These are phyloP conservation scores for Pisolithus marmoratus DNA, from an alignment of 768 basidiomycete species.

Conservation along the genomic window DNA sequence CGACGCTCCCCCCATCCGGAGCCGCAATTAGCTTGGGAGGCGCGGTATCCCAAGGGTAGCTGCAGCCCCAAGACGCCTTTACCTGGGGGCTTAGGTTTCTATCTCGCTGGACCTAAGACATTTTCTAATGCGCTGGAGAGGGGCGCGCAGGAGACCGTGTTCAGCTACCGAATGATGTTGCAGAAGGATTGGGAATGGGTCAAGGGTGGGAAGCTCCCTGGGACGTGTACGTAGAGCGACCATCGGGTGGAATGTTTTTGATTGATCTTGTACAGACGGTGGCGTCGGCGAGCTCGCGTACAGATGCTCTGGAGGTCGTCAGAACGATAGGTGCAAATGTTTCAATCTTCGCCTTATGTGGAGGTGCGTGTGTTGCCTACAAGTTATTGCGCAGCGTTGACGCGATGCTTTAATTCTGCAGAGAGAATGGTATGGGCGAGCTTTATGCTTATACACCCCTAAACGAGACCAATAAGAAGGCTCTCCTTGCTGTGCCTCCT, in stretches of 20 bases:
- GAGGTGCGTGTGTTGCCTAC: slow-evolving; percentile 38
- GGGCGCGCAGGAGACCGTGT: slow-evolving; percentile 47
- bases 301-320: slow-evolving; percentile 62
- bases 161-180: slow-evolving; percentile 66
- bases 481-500: slow-evolving; percentile 44
- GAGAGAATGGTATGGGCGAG: slow-evolving; percentile 51
- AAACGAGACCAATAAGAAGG: slow-evolving; percentile 36
- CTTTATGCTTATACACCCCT: slow-evolving; percentile 66
- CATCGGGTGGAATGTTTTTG: not conserved
- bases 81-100: slow-evolving; percentile 67
- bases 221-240: slow-evolving; percentile 47
- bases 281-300: slow-evolving; percentile 54
- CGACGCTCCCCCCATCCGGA: slow-evolving; percentile 8
- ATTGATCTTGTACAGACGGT: slow-evolving; percentile 36
- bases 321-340: slow-evolving; percentile 56
- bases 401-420: slow-evolving; percentile 13
- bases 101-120: slow-evolving; percentile 47
- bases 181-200: slow-evolving; percentile 57
- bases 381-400: not conserved
- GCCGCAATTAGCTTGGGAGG: slow-evolving; percentile 47
- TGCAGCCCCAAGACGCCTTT: slow-evolving; percentile 48
- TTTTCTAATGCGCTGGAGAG: slow-evolving; percentile 34
- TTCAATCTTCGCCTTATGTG: slow-evolving; percentile 73
- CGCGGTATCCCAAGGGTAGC: slow-evolving; percentile 54
- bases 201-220: slow-evolving; percentile 76